phyloP scores from a whole-genome alignment of 2,329 filamentous ascomycete species.

The Scedosporium aurantiacum region DNA sequence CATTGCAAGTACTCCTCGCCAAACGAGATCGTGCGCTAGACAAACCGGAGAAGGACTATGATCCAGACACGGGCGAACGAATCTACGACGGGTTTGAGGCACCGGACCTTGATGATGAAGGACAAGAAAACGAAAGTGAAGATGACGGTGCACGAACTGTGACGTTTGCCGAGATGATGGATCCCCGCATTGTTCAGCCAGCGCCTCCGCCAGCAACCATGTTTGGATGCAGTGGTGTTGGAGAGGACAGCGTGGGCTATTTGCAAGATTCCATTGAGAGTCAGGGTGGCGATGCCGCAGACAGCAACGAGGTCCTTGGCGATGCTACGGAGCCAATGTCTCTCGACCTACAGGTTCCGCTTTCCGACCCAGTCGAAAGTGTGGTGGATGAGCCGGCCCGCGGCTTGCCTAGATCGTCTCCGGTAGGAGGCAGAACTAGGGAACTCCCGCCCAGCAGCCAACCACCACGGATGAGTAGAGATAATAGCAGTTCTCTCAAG shows the following conservation, averaged over 20 bases:
- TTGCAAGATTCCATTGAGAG: neutral
- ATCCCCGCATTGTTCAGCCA: conserved; percentile 51
- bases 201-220: conserved; percentile 10
- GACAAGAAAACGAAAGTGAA: conserved; percentile 43
- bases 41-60: conserved; percentile 45
- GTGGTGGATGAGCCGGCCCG: neutral
- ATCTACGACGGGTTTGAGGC: conserved; percentile 65
- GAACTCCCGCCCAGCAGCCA: neutral
- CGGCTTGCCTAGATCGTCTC: neutral
- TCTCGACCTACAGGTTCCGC: neutral
- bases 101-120: conserved; percentile 47
- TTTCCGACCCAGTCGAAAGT: neutral
- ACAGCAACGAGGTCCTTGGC: neutral
- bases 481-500: neutral
- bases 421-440: neutral
- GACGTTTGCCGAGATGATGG: conserved; percentile 50
- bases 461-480: neutral
- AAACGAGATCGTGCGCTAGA: conserved; percentile 52
- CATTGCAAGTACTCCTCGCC: conserved; percentile 54
- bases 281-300: neutral
- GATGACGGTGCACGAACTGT: conserved; percentile 53
- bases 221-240: neutral
- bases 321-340: neutral
- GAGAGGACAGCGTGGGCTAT: neutral
- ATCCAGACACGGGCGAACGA: conserved; percentile 58